These are phyloP conservation scores for Penicillium robsamsonii DNA, from an alignment of 495 filamentous ascomycete species.

Conservation along the genomic window DNA sequence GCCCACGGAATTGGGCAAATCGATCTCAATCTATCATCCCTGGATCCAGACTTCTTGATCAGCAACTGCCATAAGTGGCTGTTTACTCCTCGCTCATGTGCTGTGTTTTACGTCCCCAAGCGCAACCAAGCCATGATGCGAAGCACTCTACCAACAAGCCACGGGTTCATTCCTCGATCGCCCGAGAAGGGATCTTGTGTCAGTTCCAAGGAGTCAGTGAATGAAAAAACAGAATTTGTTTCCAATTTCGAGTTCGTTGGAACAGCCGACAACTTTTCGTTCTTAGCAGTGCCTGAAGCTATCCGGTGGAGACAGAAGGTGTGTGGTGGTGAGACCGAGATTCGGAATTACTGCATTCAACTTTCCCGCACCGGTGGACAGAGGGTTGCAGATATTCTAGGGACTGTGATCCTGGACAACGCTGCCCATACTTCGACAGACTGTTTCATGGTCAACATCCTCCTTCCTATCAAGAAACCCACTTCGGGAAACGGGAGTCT, in stretches of 20 bases:
- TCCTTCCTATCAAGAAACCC: conserved; percentile 54
- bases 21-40: conserved; percentile 52
- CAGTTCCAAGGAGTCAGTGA: neutral
- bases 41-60: conserved; percentile 75
- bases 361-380: conserved; percentile 57
- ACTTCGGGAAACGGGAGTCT: conserved; percentile 29
- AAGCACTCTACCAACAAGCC: conserved; percentile 63
- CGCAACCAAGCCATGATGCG: conserved; percentile 71
- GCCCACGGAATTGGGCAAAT: conserved; percentile 78
- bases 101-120: conserved; percentile 70
- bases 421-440: conserved; percentile 23
- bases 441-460: conserved; percentile 60
- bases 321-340: conserved; percentile 66
- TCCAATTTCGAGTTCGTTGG: conserved; percentile 70
- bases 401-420: conserved; percentile 57
- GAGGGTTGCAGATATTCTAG: conserved; percentile 55
- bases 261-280: conserved; percentile 64
- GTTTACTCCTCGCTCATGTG: conserved; percentile 68
- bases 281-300: conserved; percentile 62
- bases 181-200: neutral
- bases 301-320: conserved; percentile 60
- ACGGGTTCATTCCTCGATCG: conserved; percentile 38
- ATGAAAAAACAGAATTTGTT: conserved; percentile 53
- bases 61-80: conserved; percentile 85
- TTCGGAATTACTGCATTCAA: conserved; percentile 50